Base-by-base conservation (phyloP, 805 yeast species). In the Candida quercuum region DNA sequence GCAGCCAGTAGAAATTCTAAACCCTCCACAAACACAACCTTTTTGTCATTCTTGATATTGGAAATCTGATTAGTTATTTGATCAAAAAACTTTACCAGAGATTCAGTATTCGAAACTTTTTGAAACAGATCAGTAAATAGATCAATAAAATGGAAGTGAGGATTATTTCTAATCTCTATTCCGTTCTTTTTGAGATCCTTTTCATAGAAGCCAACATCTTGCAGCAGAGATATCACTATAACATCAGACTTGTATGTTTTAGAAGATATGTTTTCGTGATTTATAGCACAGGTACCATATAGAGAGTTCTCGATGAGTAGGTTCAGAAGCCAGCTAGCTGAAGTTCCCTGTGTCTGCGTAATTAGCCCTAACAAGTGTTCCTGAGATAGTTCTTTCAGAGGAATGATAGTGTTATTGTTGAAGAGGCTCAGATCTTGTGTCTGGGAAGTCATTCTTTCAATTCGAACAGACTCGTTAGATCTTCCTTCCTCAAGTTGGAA, bases 241-340 rank as follows among this genome's bases (percentile, higher is more conserved):
- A 48, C 35, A 65, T 65, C 38, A 49, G 46, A 18, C 27, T 39
- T 30, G n/a, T 41, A 28, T 2, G 17, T 9, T 21, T 28, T 20
- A 14, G 26, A 30, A 36, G 40, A 23, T 25, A 33, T 6, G 24
- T 43, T 43, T 12, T 45, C 54, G 28, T 49, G 47, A 22, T 49
- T 51, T 4, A 49, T 43, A 8, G 37, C 39, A 31, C 60, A 51
- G 3, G 56, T 48, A 7, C 54, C 45, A 32, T 48, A 49, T 8
- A 56, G 33, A 3, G 51, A 42, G 61, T 71, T 66, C 47, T 81
- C 86, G 8, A 79, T 58, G 17, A 82, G 53, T 2, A 78, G 68
- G 38, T 68, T 69, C 4, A 71, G 50, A 27, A 83, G 61, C 91
- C 91, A 83, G 6, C 74, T 56, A 2, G 89, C 78, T 20, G 75